Base-by-base conservation (phyloP, 2,329 filamentous ascomycete species). In the Cryphonectria radicalis region DNA sequence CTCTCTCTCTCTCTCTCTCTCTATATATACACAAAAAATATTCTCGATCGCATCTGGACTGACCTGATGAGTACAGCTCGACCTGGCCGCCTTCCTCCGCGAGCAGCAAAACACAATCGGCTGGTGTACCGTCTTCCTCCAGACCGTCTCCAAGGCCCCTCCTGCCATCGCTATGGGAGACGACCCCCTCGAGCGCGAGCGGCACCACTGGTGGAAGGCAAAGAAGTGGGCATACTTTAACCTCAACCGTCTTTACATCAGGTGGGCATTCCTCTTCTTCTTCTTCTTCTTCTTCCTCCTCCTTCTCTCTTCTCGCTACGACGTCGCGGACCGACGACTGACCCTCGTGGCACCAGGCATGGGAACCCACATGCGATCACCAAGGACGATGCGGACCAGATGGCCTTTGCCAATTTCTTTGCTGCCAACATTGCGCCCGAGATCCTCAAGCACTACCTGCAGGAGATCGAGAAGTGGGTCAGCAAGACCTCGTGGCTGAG, bases 221-320 rank as follows among this genome's bases (percentile, higher is more conserved):
- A 98, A 98, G 90, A 99, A 99, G 83, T 98, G 96, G 96, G 93
- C 95, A 19, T 99, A 98, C 82, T 97, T 96, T 78, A 98, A 98
- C 82, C 84, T 99, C 76, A 99, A 99, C 84, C 90, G 96, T 74
- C 89, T 99, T 25, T 99, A 96, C 79, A 95, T 98, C 76, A 89
- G 94, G 93, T 95, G 84, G 73, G 87, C 55, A 11, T 22, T 17
- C 19, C 28, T 28, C 2, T 28, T 28, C 28, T 28, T n/a, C n/a
- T 13, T 13, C n/a, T 63, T 28, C 2, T 28, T 28, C 28, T 28
- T n/a, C n/a, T 13, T 13, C n/a, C 35, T 42, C 10, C n/a, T n/a
- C n/a, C n/a, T n/a, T 28, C 28, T 25, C n/a, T 17, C 6, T 25
- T 63, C 22, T 43, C n/a, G 8, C 7, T 13, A 17, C 55, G 40